These are phyloP conservation scores for Wickerhamomyces mucosus DNA, from an alignment of 805 yeast genomes.

Conservation along the genomic window DNA sequence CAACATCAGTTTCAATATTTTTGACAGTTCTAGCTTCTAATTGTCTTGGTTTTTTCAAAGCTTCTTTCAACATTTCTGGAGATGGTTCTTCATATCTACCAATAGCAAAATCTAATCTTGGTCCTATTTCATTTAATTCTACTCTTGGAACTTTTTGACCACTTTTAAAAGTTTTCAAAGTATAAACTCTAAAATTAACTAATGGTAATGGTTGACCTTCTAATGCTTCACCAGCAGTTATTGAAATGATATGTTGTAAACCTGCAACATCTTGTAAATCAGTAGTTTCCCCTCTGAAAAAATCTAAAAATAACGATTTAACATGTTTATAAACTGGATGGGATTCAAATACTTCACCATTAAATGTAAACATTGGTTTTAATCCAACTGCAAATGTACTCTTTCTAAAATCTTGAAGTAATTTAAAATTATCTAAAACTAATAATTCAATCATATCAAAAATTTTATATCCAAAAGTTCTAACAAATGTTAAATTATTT, in stretches of 20 bases:
- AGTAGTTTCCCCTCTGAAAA: conserved; percentile 78
- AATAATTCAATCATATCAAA: conserved; percentile 92
- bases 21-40: conserved; percentile 74
- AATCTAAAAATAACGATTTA: conserved; percentile 83
- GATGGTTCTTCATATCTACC: conserved; percentile 80
- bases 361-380: conserved; percentile 90
- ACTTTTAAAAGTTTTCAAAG: conserved; percentile 68
- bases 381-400: conserved; percentile 78
- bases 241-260: conserved; percentile 78
- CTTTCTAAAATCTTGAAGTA: conserved; percentile 72
- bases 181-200: conserved; percentile 86
- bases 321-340: conserved; percentile 80
- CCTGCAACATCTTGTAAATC: conserved; percentile 90
- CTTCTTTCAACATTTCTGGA: conserved; percentile 87
- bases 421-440: conserved; percentile 56
- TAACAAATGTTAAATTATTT: conserved; percentile 75
- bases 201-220: conserved; percentile 62
- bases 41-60: conserved; percentile 71
- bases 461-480: conserved; percentile 84
- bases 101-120: conserved; percentile 84
- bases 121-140: conserved; percentile 92
- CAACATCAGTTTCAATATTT: conserved; percentile 75
- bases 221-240: conserved; percentile 70
- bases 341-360: conserved; percentile 84
- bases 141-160: conserved; percentile 90